Evolutionary conservation across 1,284 basidiomycete genomes (phyloP), one percentile per base, ranked within the genome.

Genomic region (Sporisorium sorghi): DNA sequence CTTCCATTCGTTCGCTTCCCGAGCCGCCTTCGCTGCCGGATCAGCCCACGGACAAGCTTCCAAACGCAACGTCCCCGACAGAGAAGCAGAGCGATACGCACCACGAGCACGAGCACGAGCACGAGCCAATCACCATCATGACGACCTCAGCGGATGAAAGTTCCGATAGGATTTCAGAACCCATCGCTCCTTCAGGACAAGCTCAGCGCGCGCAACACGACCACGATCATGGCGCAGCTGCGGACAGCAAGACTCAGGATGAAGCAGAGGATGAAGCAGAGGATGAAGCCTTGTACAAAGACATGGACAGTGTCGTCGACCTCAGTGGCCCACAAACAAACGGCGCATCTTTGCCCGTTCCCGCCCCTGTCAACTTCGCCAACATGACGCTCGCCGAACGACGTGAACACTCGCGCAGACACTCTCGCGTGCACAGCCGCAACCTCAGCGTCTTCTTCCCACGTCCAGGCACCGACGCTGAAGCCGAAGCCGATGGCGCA

Each of bases 391-490:
- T 68, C 3, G 78, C 81, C 1, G 80, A 83, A 47, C 62, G 75
- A 30, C 72, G 82, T 10, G 82, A 83, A 47, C 82, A 83, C 44
- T 83, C 81, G 24, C 74, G 82, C 40, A 48, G 58, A 23, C 77
- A 81, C 49, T 82, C 80, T n/a, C 43, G 61, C 11, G 67, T 82
- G 2, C 82, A 83, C 59, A 55, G 68, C 21, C 75, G 82, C 50
- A 83, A 83, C 48, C 65, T 83, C 10, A 78, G 75, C 50, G 82
- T 81, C 50, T 83, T 83, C 66, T 83, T 83, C 62, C 82, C 82
- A 15, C 70, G 67, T 5, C 82, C 82, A 15, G 82, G 80, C 28
- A 80, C 81, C 35, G 81, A 78, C 14, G 81, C 81, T 0, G 81
- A 81, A 54, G 51, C 39, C 4, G 81, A 82, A 56, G 69, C 77